Conservation (phyloP, 179 eudicot genomes). For the Camellia oleifera region DNA sequence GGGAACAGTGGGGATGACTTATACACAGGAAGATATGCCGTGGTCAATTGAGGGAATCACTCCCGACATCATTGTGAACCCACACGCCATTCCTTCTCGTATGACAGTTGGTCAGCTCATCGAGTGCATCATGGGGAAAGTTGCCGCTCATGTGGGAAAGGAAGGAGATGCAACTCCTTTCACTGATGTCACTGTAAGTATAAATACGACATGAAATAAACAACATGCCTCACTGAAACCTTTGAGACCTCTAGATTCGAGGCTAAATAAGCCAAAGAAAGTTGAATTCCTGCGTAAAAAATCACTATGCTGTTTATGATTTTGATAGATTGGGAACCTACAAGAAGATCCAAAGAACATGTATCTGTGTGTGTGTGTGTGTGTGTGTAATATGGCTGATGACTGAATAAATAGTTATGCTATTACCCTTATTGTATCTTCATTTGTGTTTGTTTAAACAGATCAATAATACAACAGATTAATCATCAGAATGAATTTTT, state of each 20-base stretch:
- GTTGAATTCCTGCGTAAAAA: neutral
- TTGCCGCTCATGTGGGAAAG: conserved; percentile 92
- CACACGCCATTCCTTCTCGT: conserved; percentile 97
- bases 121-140: conserved; percentile 97
- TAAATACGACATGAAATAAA: neutral
- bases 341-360: no score
- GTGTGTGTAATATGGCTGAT: no score
- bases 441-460: no score
- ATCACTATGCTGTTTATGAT: neutral
- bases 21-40: conserved; percentile 97
- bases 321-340: neutral
- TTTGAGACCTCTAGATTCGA: neutral
- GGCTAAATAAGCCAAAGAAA: neutral
- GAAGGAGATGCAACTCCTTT: conserved; percentile 98
- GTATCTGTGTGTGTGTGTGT: neutral
- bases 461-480: neutral
- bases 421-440: no score
- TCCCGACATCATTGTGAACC: conserved; percentile 92
- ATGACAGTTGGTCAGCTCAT: conserved; percentile 98
- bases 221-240: neutral
- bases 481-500: neutral
- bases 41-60: conserved; percentile 90
- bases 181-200: conserved; percentile 88
- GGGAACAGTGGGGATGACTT: conserved; percentile 95
- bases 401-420: no score